Percentiles rank a stretch among this genome's conserved stretches.
These are phyloP conservation scores for Malassezia globosa DNA, from an alignment of 1,284 basidiomycete species.

Conservation along the genomic window DNA sequence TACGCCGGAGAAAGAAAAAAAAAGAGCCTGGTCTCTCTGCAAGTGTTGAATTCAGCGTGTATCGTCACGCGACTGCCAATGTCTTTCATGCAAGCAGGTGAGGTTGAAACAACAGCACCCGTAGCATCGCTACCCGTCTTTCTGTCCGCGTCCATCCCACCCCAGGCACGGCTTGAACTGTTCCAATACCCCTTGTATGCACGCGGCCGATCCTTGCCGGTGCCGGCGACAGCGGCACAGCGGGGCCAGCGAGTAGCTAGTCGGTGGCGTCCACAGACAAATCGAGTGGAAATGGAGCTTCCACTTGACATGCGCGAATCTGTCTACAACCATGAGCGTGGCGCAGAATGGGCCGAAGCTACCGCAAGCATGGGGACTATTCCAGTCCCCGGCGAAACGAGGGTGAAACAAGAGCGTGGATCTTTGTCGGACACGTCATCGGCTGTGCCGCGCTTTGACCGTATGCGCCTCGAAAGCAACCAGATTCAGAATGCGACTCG, in stretches of 20 bases:
- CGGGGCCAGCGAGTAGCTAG: constrained; percentile 30
- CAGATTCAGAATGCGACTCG: constrained; percentile 35
- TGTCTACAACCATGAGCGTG: constrained; percentile 39
- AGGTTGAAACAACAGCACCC: constrained; percentile 12
- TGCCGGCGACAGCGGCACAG: constrained; percentile 35
- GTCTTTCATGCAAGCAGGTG: no score
- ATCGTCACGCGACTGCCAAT: no score
- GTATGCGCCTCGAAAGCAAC: constrained; percentile 35
- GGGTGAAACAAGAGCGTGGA: constrained; percentile 23
- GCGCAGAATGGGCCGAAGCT: constrained; percentile 26
- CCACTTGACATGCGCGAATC: constrained; percentile 37
- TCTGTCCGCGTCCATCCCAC: constrained; percentile 31
- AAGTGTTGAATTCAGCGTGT: no score
- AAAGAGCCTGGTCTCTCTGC: no score
- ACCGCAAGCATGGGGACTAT: constrained; percentile 14
- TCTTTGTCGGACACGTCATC: not conserved
- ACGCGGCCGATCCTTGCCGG: constrained; percentile 31
- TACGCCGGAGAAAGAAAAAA: no score
- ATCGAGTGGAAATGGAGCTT: constrained; percentile 41
- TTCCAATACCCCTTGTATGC: constrained; percentile 44
- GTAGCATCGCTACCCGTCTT: constrained; percentile 43
- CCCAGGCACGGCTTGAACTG: constrained; percentile 26
- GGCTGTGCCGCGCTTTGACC: constrained; percentile 24
- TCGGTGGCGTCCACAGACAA: constrained; percentile 36
- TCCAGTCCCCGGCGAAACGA: constrained; percentile 17